Evolutionary conservation across 257 asterid species (phyloP).

Genomic region (Asclepias syriaca): DNA sequence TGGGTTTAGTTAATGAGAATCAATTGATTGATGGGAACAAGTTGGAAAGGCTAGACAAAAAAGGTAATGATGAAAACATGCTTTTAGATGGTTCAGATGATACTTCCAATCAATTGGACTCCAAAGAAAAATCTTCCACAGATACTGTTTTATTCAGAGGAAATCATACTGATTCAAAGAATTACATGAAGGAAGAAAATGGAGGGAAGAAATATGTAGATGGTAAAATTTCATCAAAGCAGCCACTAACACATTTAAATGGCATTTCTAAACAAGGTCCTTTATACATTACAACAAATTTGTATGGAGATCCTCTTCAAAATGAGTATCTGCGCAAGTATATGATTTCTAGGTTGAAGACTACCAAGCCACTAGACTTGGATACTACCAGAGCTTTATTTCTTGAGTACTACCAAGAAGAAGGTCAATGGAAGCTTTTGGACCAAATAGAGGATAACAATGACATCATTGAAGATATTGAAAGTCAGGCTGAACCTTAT

Average conservation of each 20-base stretch:
- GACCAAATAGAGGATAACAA: constrained; percentile 36
- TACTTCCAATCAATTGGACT: constrained; percentile 20
- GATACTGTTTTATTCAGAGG: constrained; percentile 10
- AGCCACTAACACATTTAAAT: constrained; percentile 26
- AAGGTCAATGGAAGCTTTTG: constrained; percentile 69
- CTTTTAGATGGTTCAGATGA: constrained; percentile 27
- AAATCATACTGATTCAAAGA: constrained; percentile 17
- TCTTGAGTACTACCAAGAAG: constrained; percentile 68
- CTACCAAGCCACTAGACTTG: constrained; percentile 30
- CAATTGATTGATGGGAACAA: constrained; percentile 18
- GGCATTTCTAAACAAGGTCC: constrained; percentile 32
- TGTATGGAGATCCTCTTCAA: constrained; percentile 45
- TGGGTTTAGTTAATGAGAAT: constrained; percentile 25
- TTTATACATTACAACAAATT: constrained; percentile 24
- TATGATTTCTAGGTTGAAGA: constrained; percentile 40
- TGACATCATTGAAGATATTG: constrained; percentile 23
- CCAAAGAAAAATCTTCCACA: constrained; percentile 13
- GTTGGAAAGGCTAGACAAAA: constrained; percentile 27
- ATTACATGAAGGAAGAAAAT: constrained; percentile 26
- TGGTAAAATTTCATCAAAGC: constrained; percentile 31
- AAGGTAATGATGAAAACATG: constrained; percentile 14
- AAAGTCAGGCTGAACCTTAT: constrained; percentile 17
- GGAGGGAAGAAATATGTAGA: constrained; percentile 24
- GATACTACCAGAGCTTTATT: constrained; percentile 41
- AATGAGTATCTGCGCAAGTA: constrained; percentile 42